Evolutionary conservation across 768 basidiomycete genomes (phyloP).

Genomic region (Boletus bicolor): DNA sequence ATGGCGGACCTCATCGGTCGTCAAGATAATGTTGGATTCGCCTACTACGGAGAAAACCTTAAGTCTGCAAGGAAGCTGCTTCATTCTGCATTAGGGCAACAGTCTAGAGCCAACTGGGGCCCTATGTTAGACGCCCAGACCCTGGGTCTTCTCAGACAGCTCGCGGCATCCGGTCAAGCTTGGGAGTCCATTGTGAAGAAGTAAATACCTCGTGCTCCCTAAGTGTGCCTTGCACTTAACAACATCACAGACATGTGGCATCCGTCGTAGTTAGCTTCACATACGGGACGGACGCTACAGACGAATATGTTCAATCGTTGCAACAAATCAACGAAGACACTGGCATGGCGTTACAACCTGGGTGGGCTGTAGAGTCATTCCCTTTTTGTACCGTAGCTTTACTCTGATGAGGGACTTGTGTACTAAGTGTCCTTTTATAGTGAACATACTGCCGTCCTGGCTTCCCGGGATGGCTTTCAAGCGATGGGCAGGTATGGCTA

Average conservation of each 20-base stretch:
- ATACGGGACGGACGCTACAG: slow-evolving; percentile 40
- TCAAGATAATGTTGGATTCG: slow-evolving; percentile 37
- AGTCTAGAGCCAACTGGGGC: not conserved
- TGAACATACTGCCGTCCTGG: slow-evolving; percentile 35
- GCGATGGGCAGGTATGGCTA: slow-evolving; percentile 11
- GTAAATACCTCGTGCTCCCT: not conserved
- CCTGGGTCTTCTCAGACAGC: slow-evolving; percentile 1
- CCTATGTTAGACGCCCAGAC: slow-evolving; percentile 7
- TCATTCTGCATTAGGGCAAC: slow-evolving; percentile 33
- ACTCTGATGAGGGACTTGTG: not conserved
- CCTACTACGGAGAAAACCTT: slow-evolving; percentile 10
- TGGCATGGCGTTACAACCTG: slow-evolving; percentile 27
- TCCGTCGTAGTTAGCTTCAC: slow-evolving; percentile 37
- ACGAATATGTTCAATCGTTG: slow-evolving; percentile 24
- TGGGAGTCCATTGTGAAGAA: slow-evolving; percentile 3
- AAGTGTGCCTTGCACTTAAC: not conserved
- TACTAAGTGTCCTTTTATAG: not conserved
- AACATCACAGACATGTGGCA: slow-evolving; percentile 30
- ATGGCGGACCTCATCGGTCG: slow-evolving; percentile 42
- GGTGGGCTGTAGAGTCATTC: slow-evolving; percentile 40
- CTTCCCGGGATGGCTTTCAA: slow-evolving; percentile 45
- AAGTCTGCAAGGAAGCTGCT: slow-evolving; percentile 42
- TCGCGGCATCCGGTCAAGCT: not conserved
- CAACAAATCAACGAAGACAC: slow-evolving; percentile 32
- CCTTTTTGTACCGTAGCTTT: slow-evolving; percentile 33